These are phyloP conservation scores for Geoglossum cookeanum DNA, from an alignment of 2,329 filamentous ascomycete genomes.

Conservation along the genomic window DNA sequence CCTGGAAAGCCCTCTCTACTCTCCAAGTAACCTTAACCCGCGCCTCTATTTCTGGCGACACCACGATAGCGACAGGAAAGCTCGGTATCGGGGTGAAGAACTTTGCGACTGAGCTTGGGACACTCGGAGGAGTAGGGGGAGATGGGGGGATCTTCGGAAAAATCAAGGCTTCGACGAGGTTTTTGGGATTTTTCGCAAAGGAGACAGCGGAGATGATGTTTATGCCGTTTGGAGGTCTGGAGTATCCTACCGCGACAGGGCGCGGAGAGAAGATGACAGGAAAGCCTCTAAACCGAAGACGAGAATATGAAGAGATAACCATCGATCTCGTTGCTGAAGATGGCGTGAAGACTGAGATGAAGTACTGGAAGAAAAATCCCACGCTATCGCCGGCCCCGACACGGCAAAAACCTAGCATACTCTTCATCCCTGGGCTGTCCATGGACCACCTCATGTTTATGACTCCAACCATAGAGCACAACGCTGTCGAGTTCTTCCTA, in stretches of 20 bases:
- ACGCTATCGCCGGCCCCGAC: constrained; percentile 20
- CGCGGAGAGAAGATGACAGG: constrained; percentile 37
- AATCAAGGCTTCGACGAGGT: constrained; percentile 27
- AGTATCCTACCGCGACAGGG: constrained; percentile 32
- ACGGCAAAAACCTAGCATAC: constrained; percentile 28
- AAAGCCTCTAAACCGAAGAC: constrained; percentile 21
- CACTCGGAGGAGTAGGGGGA: too few species aligned
- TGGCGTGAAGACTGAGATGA: constrained; percentile 31
- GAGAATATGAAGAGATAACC: constrained; percentile 10
- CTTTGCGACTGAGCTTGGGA: constrained; percentile 12
- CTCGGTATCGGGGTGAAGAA: constrained; percentile 35
- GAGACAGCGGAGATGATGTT: constrained; percentile 35
- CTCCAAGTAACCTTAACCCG: constrained; percentile 39
- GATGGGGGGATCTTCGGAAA: constrained; percentile 21
- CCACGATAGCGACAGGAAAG: constrained; percentile 14
- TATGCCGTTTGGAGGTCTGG: constrained; percentile 33
- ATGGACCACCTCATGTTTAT: constrained; percentile 46
- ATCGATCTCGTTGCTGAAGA: constrained; percentile 33
- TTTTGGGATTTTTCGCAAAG: constrained; percentile 36
- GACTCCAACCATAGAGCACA: constrained; percentile 41
- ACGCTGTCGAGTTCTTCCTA: constrained; percentile 43
- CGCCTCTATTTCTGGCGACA: too few species aligned
- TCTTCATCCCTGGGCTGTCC: constrained; percentile 42
- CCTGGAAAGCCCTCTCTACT: constrained; percentile 43
- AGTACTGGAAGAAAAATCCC: constrained; percentile 31